phyloP scores from a whole-genome alignment of 2,329 filamentous ascomycete species.

The Fusarium pilosicola region DNA sequence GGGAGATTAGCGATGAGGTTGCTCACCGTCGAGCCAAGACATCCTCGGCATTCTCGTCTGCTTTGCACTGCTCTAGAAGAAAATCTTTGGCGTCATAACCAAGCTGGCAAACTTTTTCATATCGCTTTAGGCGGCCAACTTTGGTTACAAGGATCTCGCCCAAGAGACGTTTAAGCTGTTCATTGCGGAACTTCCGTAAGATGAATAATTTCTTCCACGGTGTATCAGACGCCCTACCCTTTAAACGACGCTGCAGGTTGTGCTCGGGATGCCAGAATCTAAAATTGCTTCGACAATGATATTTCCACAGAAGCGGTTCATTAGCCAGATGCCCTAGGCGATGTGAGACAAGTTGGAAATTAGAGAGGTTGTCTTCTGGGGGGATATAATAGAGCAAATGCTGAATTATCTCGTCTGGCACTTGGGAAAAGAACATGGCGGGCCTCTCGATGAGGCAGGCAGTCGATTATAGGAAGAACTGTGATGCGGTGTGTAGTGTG shows the following conservation, averaged over 20 bases:
- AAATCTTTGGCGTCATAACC: conserved; percentile 93
- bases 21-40: conserved; percentile 76
- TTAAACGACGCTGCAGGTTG: conserved; percentile 66
- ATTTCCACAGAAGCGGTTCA: conserved; percentile 81
- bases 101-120: conserved; percentile 74
- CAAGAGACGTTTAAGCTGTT: conserved; percentile 63
- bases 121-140: conserved; percentile 73
- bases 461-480: conserved; percentile 2
- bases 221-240: conserved; percentile 62
- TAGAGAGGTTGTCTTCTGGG: conserved; percentile 63
- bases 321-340: conserved; percentile 73
- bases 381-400: conserved; percentile 74
- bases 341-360: conserved; percentile 65
- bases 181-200: conserved; percentile 63
- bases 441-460: conserved; percentile 23
- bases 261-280: conserved; percentile 78
- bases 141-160: conserved; percentile 77
- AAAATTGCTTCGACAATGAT: conserved; percentile 76
- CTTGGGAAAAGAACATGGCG: conserved; percentile 54
- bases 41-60: conserved; percentile 72
- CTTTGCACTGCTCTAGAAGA: conserved; percentile 72
- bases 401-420: conserved; percentile 88
- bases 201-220: conserved; percentile 80
- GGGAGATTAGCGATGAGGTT: conserved; percentile 44
- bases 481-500: conserved; percentile 15